phyloP scores from a whole-genome alignment of 176 grass and related monocot species.

The Musa schizocarpa region DNA sequence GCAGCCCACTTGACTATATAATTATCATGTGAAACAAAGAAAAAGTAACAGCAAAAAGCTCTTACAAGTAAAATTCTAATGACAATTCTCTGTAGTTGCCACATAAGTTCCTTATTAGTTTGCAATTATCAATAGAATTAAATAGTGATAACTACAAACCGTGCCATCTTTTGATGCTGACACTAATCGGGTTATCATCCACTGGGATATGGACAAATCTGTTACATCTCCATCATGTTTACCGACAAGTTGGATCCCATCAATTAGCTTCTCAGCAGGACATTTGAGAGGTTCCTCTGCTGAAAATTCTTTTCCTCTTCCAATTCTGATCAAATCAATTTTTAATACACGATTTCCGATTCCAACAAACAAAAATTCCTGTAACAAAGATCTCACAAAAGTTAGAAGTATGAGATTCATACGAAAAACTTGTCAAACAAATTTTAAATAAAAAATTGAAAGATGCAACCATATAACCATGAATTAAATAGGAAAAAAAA shows the following conservation, averaged over 20 bases:
- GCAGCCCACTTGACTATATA: no score
- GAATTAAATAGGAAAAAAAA: no score
- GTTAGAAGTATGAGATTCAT: neutral
- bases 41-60: neutral
- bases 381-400: neutral
- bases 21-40: neutral
- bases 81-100: no score
- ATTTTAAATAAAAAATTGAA: slow-evolving; percentile 4
- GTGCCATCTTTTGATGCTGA: slow-evolving; percentile 95
- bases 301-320: slow-evolving; percentile 61
- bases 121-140: neutral
- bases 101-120: neutral
- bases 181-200: slow-evolving; percentile 90
- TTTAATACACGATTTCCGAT: slow-evolving; percentile 69
- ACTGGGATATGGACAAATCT: slow-evolving; percentile 91
- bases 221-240: slow-evolving; percentile 83
- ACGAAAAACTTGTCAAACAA: neutral
- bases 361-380: slow-evolving; percentile 92
- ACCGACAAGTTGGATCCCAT: slow-evolving; percentile 63
- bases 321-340: slow-evolving; percentile 75
- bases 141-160: slow-evolving; percentile 35
- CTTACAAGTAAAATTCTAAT: neutral
- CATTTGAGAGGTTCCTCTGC: slow-evolving; percentile 61
- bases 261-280: slow-evolving; percentile 51
- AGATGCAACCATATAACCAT: neutral